These are phyloP conservation scores for Mikania micrantha DNA, from an alignment of 129 eudicot genomes.

Conservation along the genomic window DNA sequence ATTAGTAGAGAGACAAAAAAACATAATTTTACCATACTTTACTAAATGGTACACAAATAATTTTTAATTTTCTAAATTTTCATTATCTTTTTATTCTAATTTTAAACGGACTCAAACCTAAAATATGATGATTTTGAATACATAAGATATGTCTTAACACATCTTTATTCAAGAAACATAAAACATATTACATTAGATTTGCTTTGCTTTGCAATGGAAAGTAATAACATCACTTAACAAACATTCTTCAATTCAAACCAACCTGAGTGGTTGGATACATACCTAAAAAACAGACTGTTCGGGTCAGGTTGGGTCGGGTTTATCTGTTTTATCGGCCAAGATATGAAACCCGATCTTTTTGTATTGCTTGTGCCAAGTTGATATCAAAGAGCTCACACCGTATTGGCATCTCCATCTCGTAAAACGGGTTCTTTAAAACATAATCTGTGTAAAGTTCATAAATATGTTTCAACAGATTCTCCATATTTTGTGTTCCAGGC, in stretches of 20 bases:
- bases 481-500: conserved; percentile 84
- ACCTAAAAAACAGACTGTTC: neutral
- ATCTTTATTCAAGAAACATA: neutral
- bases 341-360: conserved; percentile 69
- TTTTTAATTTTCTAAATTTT: too few species aligned
- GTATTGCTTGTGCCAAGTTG: conserved; percentile 71
- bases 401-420: conserved; percentile 97
- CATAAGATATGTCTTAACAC: neutral
- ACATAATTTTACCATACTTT: too few species aligned
- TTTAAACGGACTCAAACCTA: too few species aligned
- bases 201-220: neutral
- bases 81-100: too few species aligned
- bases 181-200: neutral
- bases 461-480: conserved; percentile 66
- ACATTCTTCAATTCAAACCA: neutral
- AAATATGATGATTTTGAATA: too few species aligned
- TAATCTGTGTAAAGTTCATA: conserved; percentile 88
- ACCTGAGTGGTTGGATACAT: neutral
- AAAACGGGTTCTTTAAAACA: conserved; percentile 92
- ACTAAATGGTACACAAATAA: too few species aligned
- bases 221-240: neutral
- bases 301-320: neutral
- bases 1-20: too few species aligned
- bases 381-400: conserved; percentile 95
- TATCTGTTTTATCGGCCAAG: conserved; percentile 52